Percentiles rank a stretch among this genome's conserved stretches.
Conservation (phyloP, 1,284 basidiomycete genomes). For the Ganoderma sinense region DNA sequence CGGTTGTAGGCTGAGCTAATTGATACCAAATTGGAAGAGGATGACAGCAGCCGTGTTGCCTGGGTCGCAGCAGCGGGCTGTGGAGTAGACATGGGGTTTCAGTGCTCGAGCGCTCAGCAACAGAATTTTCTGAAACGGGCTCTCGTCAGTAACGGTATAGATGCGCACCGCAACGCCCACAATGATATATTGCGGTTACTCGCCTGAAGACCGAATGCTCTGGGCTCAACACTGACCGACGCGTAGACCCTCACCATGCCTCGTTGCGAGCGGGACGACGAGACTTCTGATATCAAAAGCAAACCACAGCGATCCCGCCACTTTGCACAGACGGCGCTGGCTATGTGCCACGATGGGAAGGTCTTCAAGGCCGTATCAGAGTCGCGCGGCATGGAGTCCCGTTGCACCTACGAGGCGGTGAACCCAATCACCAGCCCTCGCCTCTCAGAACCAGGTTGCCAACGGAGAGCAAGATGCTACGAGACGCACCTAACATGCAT, state of each 20-base stretch:
- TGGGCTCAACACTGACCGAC: neutral
- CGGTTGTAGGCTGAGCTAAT: neutral
- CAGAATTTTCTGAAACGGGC: neutral
- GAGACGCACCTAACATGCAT: neutral
- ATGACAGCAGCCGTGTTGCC: neutral
- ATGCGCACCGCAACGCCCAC: neutral
- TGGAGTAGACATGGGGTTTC: constrained; percentile 3
- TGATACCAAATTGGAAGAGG: neutral
- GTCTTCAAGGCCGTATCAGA: neutral
- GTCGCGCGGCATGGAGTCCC: neutral
- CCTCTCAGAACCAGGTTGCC: neutral
- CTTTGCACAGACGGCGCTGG: neutral
- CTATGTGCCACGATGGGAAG: neutral
- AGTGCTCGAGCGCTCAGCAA: neutral
- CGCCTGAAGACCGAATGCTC: neutral
- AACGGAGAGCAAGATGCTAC: neutral
- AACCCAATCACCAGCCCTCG: neutral
- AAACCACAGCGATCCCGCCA: neutral
- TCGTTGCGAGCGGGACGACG: neutral
- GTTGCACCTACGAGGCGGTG: neutral
- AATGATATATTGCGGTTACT: neutral
- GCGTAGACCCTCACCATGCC: neutral
- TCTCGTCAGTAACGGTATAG: neutral
- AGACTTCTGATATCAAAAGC: neutral
- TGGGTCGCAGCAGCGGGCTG: constrained; percentile 6